These are phyloP conservation scores for Umbilicus rupestris DNA, from an alignment of 164 flowering plant genomes.

Conservation along the genomic window DNA sequence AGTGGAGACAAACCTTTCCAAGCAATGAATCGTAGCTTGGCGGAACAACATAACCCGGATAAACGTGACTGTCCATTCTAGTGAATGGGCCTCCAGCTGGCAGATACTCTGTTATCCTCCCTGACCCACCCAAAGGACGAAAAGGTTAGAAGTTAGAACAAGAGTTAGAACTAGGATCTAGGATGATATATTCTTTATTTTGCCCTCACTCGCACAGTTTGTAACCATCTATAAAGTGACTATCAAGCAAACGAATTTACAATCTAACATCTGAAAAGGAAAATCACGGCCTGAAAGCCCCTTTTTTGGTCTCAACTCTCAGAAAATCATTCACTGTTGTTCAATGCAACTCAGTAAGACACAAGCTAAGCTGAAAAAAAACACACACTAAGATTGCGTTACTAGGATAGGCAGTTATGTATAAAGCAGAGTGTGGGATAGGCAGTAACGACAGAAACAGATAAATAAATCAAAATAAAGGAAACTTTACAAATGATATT, in stretches of 20 bases:
- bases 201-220: neutral
- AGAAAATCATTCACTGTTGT: too few relatives aligned
- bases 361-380: too few relatives aligned
- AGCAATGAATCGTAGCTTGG: constrained; percentile 96
- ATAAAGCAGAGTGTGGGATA: too few relatives aligned
- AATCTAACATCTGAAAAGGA: neutral
- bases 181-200: neutral
- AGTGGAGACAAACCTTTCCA: constrained; percentile 56
- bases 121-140: constrained; percentile 26
- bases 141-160: neutral
- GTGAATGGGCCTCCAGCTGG: constrained; percentile 99
- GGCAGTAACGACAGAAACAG: too few relatives aligned
- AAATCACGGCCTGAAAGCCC: neutral
- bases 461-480: neutral
- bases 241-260: neutral
- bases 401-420: too few relatives aligned
- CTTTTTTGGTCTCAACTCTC: too few relatives aligned
- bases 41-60: constrained; percentile 93
- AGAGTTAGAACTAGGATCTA: neutral
- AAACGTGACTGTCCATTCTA: constrained; percentile 97
- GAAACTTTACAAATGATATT: neutral
- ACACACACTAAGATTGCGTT: too few relatives aligned
- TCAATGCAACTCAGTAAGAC: too few relatives aligned
- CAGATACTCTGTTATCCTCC: constrained; percentile 82
- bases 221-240: neutral